Evolutionary conservation across 345 rosid genomes (phyloP).

Genomic region (Hypericum androsaemum): DNA sequence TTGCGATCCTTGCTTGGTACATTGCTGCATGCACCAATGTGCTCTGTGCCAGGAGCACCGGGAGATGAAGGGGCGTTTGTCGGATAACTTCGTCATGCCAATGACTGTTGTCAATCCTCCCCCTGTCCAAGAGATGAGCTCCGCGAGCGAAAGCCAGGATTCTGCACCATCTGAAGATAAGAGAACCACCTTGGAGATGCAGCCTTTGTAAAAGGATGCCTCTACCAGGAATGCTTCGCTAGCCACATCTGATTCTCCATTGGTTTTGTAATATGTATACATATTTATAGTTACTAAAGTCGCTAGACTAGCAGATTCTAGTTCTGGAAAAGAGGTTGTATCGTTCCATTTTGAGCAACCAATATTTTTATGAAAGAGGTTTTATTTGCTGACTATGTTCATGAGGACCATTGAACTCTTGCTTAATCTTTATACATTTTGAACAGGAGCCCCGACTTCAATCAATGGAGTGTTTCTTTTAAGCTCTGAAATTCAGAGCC

Average conservation of each 20-base stretch:
- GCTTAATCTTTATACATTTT: too few relatives aligned
- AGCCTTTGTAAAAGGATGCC: constrained; percentile 26
- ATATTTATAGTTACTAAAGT: background rate
- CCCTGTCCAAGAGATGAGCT: constrained; percentile 74
- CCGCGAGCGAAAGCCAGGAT: constrained; percentile 32
- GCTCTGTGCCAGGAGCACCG: constrained; percentile 82
- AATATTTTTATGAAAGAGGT: too few relatives aligned
- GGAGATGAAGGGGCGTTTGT: constrained; percentile 72
- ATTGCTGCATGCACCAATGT: constrained; percentile 63
- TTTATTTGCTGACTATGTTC: too few relatives aligned
- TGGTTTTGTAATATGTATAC: constrained; percentile 2
- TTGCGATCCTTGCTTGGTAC: constrained; percentile 71
- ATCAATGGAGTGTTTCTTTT: too few relatives aligned
- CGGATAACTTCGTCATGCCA: constrained; percentile 69
- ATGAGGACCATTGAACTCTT: too few relatives aligned
- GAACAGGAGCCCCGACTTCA: too few relatives aligned
- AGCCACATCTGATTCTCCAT: background rate
- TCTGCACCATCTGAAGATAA: constrained; percentile 30
- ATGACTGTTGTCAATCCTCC: constrained; percentile 90
- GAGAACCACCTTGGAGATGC: constrained; percentile 50
- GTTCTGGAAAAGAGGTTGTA: too few relatives aligned
- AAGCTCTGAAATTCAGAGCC: too few relatives aligned
- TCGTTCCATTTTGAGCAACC: too few relatives aligned
- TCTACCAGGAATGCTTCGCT: background rate
- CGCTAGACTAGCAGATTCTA: too few relatives aligned